Base-by-base conservation (phyloP, 2,329 filamentous ascomycete species). In the Immersiporthe knoxdaviesiana region DNA sequence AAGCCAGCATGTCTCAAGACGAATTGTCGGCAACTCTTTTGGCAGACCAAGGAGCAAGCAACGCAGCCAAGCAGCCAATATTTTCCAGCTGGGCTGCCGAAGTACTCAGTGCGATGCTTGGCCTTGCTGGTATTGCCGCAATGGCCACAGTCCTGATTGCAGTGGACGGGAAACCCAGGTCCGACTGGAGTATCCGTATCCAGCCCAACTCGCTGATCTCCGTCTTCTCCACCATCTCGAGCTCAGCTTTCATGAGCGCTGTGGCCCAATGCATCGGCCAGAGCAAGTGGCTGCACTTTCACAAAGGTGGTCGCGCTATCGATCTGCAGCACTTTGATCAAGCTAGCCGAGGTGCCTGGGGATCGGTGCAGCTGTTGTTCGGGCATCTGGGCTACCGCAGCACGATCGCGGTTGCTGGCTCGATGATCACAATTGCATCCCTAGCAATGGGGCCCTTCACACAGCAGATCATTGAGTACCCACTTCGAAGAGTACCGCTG, bases 251-350 rank as follows among this genome's bases (percentile, higher is more conserved):
- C 61, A 68, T 80, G 60, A 72, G 78, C 5, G 73, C 75, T 11
- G 68, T 78, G 16, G 74, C 77, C 1, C 74, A 76, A 35, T 76
- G 76, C 52, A 71, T 81, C 41, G 74, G 75, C 54, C 80, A 81
- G 69, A 71, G 79, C 44, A 80, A 80, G 71, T 81, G 79, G 79
- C 21, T 71, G 11, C 74, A 77, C 66, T 77, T 76, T 65, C 52
- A 70, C 11, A 61, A 67, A 14, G 56, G 65, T 5, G 66, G 71
- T 14, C 73, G 68, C 18, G 67, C 61, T 27, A 71, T 79, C 10
- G 69, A 77, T 37, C 71, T 79, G 30, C 74, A 78, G 56, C 35
- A 72, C 4, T 78, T 77, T 35, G 77, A 79, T 44, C 71, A 74
- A 11, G 77, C 78, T 0, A 77, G 75, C 44, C 72, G 77, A 11